Percentiles rank a stretch among this genome's conserved stretches.
phyloP scores from a whole-genome alignment of 345 rosid genomes.

The Pugionium cornutum region DNA sequence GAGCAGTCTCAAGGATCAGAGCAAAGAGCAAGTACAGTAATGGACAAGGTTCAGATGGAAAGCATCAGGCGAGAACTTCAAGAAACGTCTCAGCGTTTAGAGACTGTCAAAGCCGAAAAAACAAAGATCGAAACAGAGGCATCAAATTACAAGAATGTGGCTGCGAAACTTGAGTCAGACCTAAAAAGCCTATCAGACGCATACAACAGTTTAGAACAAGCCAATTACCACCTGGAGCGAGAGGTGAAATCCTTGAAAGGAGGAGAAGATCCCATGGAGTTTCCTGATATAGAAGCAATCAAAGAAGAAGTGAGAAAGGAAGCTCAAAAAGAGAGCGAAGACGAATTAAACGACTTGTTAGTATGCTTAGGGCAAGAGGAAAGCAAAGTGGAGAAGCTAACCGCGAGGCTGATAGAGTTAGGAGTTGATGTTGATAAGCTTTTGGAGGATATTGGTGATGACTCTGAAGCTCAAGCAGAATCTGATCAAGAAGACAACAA shows the following conservation, averaged over 20 bases:
- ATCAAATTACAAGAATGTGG: slow-evolving; percentile 63
- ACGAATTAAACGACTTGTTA: slow-evolving; percentile 84
- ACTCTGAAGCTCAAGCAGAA: slow-evolving; percentile 69
- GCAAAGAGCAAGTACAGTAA: slow-evolving; percentile 52
- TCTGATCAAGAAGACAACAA: slow-evolving; percentile 61
- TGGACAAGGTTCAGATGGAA: slow-evolving; percentile 70
- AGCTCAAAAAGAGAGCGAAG: slow-evolving; percentile 95
- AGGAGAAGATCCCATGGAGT: slow-evolving; percentile 46
- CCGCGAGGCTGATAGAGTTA: slow-evolving; percentile 65
- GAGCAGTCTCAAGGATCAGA: slow-evolving; percentile 55
- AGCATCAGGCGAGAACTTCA: slow-evolving; percentile 80
- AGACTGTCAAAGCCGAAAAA: slow-evolving; percentile 72
- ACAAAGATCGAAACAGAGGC: slow-evolving; percentile 67
- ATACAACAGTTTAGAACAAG: slow-evolving; percentile 84
- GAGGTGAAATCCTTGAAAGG: slow-evolving; percentile 75
- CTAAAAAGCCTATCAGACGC: slow-evolving; percentile 85
- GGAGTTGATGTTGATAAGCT: slow-evolving; percentile 84
- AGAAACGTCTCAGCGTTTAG: slow-evolving; percentile 71
- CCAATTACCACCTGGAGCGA: slow-evolving; percentile 71
- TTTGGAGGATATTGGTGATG: slow-evolving; percentile 90
- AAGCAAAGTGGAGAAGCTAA: slow-evolving; percentile 89
- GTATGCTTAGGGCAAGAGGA: slow-evolving; percentile 99
- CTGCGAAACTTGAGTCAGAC: slow-evolving; percentile 81
- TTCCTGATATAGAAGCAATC: slow-evolving; percentile 61
- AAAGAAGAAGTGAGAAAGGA: slow-evolving; percentile 90